Base-by-base conservation (phyloP, 805 yeast species). In the Teunomyces panamensis region DNA sequence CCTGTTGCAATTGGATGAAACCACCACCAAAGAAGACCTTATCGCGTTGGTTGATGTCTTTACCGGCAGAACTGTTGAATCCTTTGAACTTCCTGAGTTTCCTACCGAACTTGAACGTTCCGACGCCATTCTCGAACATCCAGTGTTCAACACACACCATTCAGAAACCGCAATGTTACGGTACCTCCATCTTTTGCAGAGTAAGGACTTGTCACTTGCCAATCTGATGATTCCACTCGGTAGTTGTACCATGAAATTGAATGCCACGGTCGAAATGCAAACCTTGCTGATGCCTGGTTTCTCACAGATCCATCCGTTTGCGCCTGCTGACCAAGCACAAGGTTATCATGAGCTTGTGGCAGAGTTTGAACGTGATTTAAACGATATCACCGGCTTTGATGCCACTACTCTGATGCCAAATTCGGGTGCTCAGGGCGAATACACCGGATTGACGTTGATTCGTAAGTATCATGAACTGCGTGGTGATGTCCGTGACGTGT, bases 371-470 rank as follows among this genome's bases (percentile, higher is more conserved):
- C 71, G 75, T 32, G 98, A 94, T 67, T 75, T 94, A 56, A 87
- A 91, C 48, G 89, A 87, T 54, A 91, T 94, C 54, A 92, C 99
- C 9, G 98, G 98, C 0, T 89, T 94, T 60, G 88, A 84, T 51
- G 92, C 88, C 35, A 85, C 96, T 16, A 87, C 97, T 2, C 73
- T 89, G 50, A 95, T 89, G 84, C 99, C 99, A 53, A 94, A 94
- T 65, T 89, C 97, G 34, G 99, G 99, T 56, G 98, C 99, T 34
- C 97, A 92, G 69, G 99, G 99, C 68, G 99, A 94, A 69, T 94
- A 87, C 70, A 81, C 98, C 11, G 99, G 99, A 27, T 75, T 94
- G 50, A 81, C 95, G 50, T 89, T 90, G 39, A 92, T 94, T 56
- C 79, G 83, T 56, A 80, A 86, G 33, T 94, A 88, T 64, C 80